Evolutionary conservation across 78 protist genomes (phyloP).

Genomic region (Dictyostelium firmibasis): DNA sequence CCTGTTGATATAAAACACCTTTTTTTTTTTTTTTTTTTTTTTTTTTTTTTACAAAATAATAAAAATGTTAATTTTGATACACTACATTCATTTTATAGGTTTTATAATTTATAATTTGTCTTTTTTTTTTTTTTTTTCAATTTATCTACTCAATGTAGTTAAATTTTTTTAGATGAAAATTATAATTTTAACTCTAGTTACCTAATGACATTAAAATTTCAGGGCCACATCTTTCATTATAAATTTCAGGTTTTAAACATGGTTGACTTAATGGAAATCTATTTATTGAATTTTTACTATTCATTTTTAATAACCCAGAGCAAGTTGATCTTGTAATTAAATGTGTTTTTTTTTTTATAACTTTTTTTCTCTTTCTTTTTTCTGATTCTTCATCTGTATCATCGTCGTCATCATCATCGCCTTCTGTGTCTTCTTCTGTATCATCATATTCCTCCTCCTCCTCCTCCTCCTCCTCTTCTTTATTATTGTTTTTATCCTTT

Average conservation of each 20-base stretch:
- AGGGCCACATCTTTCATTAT: background rate
- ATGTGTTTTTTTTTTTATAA: background rate
- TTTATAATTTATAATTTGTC: too few species aligned
- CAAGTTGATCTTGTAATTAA: background rate
- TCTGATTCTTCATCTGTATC: background rate
- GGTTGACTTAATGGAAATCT: background rate
- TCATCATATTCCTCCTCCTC: background rate
- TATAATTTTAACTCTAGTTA: too few species aligned
- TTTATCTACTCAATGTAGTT: too few species aligned
- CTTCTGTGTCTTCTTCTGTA: too few species aligned
- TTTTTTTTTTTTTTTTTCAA: too few species aligned
- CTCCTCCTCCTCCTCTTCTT: background rate
- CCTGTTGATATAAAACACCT: background rate
- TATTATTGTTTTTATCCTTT: background rate
- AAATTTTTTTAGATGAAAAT: too few species aligned
- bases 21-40: too few species aligned
- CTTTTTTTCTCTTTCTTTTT: background rate
- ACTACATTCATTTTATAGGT: too few species aligned
- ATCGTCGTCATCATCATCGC: background rate
- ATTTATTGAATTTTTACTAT: background rate
- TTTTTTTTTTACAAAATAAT: too few species aligned
- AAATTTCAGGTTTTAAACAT: background rate
- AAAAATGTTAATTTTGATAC: too few species aligned
- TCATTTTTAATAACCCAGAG: background rate
- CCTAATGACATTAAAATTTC: background rate